These are phyloP conservation scores for Pseudopediastrum boryanum DNA, from an alignment of 139 green algal genomes.

Conservation along the genomic window DNA sequence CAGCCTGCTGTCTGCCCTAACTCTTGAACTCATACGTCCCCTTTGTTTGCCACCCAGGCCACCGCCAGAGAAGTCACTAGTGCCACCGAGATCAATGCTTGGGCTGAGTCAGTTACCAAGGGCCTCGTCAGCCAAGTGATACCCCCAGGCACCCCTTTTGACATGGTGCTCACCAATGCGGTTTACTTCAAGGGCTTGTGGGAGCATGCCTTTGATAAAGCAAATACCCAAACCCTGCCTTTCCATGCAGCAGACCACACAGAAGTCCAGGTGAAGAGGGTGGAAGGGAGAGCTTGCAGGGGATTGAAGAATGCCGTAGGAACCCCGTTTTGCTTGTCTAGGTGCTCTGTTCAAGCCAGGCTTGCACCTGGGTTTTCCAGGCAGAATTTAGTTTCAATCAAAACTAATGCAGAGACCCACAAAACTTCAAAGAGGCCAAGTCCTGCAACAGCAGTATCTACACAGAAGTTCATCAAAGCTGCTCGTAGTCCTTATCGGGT, in stretches of 20 bases:
- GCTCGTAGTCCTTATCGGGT: too few species aligned
- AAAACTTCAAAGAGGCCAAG: too few species aligned
- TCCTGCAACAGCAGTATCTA: too few species aligned
- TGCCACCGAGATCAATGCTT: background rate
- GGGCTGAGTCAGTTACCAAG: background rate
- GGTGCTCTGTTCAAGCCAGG: background rate
- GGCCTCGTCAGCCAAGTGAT: background rate
- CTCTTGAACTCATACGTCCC: too few species aligned
- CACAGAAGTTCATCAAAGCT: too few species aligned
- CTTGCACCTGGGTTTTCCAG: background rate
- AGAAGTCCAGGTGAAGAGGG: background rate
- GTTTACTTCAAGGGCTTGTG: conserved; percentile 14
- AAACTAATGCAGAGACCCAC: too few species aligned
- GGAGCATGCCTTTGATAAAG: background rate
- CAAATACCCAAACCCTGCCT: background rate
- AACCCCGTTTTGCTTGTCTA: too few species aligned
- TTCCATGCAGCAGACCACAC: background rate
- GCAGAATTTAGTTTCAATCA: background rate
- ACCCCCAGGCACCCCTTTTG: background rate
- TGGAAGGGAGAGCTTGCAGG: background rate
- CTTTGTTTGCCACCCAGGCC: background rate
- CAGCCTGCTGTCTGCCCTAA: too few species aligned
- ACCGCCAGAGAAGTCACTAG: background rate
- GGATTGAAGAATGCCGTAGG: too few species aligned
- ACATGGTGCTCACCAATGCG: background rate